Evolutionary conservation across 345 rosid species (phyloP).

Genomic region (Melaleuca quinquenervia): DNA sequence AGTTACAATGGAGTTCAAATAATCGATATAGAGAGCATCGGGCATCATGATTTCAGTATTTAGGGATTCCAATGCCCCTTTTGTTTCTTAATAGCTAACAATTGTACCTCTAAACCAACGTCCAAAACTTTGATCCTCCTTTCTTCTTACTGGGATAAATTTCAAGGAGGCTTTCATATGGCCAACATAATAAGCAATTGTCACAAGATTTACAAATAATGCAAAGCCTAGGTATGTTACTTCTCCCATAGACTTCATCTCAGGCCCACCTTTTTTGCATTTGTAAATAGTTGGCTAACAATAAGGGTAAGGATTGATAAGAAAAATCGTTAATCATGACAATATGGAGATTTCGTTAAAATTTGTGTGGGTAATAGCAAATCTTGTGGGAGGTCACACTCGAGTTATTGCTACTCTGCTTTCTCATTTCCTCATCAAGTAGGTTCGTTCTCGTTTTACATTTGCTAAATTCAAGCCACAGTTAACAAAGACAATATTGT

Average conservation of each 20-base stretch:
- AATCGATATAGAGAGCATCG: too few species aligned
- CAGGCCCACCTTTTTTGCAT: not conserved
- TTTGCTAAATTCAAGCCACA: not conserved
- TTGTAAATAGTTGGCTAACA: not conserved
- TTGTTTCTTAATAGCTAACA: not conserved
- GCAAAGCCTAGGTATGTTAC: not conserved
- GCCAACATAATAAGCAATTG: not conserved
- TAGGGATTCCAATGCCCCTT: rapidly evolving
- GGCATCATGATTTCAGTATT: too few species aligned
- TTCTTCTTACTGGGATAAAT: not conserved
- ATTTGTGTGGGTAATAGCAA: not conserved
- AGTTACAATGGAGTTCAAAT: too few species aligned
- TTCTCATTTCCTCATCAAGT: rapidly evolving
- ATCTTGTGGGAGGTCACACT: rapidly evolving
- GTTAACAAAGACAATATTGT: not conserved
- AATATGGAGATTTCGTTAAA: not conserved
- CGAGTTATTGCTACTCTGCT: rapidly evolving
- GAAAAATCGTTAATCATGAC: not conserved
- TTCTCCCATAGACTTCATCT: not conserved
- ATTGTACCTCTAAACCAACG: not conserved
- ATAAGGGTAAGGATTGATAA: not conserved
- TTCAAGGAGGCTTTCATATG: rapidly evolving
- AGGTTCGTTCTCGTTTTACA: not conserved
- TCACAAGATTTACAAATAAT: rapidly evolving
- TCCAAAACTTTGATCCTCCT: not conserved